phyloP scores from a whole-genome alignment of 2,329 filamentous ascomycete genomes.

The Xylariales sp. region DNA sequence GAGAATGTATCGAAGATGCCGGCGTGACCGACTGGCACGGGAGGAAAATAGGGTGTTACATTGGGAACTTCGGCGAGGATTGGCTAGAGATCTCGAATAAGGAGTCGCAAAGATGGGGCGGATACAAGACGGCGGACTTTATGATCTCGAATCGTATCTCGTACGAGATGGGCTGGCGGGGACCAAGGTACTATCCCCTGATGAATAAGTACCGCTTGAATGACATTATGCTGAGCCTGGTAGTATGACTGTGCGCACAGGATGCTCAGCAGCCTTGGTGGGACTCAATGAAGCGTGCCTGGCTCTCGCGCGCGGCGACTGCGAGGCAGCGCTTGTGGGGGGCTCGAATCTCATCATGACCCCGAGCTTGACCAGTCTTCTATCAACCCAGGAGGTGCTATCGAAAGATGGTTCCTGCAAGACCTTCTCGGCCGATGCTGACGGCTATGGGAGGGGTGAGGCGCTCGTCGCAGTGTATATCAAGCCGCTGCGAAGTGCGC shows the following conservation, averaged over 20 bases:
- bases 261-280: conserved; percentile 47
- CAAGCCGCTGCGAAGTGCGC: conserved; percentile 56
- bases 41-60: conserved; percentile 48
- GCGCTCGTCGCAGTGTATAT: conserved; percentile 55
- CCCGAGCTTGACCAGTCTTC: conserved; percentile 40
- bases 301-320: conserved; percentile 43
- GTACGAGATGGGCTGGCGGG: conserved; percentile 43
- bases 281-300: conserved; percentile 48
- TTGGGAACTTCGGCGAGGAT: conserved; percentile 51
- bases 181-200: conserved; percentile 39
- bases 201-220: background rate
- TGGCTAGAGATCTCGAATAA: conserved; percentile 43
- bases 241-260: conserved; percentile 45
- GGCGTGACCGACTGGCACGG: conserved; percentile 48
- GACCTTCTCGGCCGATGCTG: conserved; percentile 53
- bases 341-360: conserved; percentile 43
- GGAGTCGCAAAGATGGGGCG: conserved; percentile 42
- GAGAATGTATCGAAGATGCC: conserved; percentile 49
- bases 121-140: conserved; percentile 41
- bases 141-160: conserved; percentile 49
- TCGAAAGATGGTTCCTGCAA: conserved; percentile 44
- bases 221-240: conserved; percentile 12
- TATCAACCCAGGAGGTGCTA: conserved; percentile 42
- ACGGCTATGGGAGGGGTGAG: conserved; percentile 61
- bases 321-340: conserved; percentile 47